Conservation (phyloP, 1,139 yeast species). For the Pichia sp. region DNA sequence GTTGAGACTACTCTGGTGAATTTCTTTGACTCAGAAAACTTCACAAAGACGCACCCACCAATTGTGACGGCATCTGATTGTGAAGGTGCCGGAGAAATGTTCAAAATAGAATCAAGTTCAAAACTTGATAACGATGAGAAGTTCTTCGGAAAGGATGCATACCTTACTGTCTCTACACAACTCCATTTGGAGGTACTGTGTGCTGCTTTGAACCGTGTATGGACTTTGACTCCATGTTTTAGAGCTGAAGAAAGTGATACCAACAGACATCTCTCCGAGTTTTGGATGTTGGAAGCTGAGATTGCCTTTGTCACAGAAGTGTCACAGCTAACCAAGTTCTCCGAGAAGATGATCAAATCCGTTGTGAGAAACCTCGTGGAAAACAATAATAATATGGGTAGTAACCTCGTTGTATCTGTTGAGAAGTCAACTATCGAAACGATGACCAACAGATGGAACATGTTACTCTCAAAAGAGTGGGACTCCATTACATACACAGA, state of each 20-base stretch:
- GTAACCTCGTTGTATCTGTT: slow-evolving; percentile 37
- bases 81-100: slow-evolving; percentile 96
- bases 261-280: slow-evolving; percentile 84
- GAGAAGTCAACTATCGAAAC: slow-evolving; percentile 29
- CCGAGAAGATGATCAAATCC: slow-evolving; percentile 61
- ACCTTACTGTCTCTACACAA: slow-evolving; percentile 86
- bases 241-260: slow-evolving; percentile 93
- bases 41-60: slow-evolving; percentile 79
- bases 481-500: slow-evolving; percentile 64
- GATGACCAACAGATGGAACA: slow-evolving; percentile 34
- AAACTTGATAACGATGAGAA: slow-evolving; percentile 17
- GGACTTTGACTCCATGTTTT: slow-evolving; percentile 89
- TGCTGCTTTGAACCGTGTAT: slow-evolving; percentile 69
- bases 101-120: slow-evolving; percentile 40
- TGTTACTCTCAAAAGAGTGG: slow-evolving; percentile 43
- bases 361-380: slow-evolving; percentile 37
- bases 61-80: slow-evolving; percentile 84
- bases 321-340: slow-evolving; percentile 53
- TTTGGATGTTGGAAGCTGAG: slow-evolving; percentile 98
- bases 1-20: slow-evolving; percentile 48
- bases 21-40: slow-evolving; percentile 49
- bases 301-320: slow-evolving; percentile 58
- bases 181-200: slow-evolving; percentile 81
- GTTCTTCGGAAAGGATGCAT: slow-evolving; percentile 62
- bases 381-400: slow-evolving; percentile 31